Base-by-base conservation (phyloP, 2,329 filamentous ascomycete species). In the Acephala macrosclerotiorum region DNA sequence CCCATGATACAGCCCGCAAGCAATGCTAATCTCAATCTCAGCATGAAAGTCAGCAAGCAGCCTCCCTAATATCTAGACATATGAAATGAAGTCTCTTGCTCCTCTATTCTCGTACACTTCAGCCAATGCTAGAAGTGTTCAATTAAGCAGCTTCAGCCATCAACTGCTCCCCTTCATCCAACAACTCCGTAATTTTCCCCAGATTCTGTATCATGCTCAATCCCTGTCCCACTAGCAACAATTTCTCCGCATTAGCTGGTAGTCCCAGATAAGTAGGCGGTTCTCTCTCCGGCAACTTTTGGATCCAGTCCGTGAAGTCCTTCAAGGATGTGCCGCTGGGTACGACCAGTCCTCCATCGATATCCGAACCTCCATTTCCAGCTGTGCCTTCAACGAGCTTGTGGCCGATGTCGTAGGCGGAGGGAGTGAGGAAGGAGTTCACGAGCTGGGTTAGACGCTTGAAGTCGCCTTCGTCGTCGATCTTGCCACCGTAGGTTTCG, bases 401-500 rank as follows among this genome's bases (percentile, higher is more conserved):
- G 83, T 97, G 94, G 64, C 95, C 92, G 57, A 94, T 91, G 65
- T 99, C 96, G 76, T 96, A 99, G 2, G 96, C 96, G 1, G 91
- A 87, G 0, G 94, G 92, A 0, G 93, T 97, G 70, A 99, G 84
- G 78, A 96, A 89, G 36, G 85, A 86, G 51, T 88, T 80, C 58
- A 99, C 95, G 2, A 99, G 86, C 64, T 86, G 81, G 55, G 85
- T 84, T 18, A 99, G 87, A 53, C 89, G 85, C 60, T 82, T 81
- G 78, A 96, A 97, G 80, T 99, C 96, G 49, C 82, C 89, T 70
- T 94, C 91, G 75, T 97, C 89, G 76, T 99, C 96, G 73, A 99
- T 94, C 83, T 99, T 99, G 78, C 96, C 96, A 70, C 96, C 96
- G 76, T 99, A 99, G 69, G 94, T 98, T 80, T 98, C 95, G 0